Base-by-base conservation (phyloP, 148 eudicot species). In the Heliamphora exappendiculata region DNA sequence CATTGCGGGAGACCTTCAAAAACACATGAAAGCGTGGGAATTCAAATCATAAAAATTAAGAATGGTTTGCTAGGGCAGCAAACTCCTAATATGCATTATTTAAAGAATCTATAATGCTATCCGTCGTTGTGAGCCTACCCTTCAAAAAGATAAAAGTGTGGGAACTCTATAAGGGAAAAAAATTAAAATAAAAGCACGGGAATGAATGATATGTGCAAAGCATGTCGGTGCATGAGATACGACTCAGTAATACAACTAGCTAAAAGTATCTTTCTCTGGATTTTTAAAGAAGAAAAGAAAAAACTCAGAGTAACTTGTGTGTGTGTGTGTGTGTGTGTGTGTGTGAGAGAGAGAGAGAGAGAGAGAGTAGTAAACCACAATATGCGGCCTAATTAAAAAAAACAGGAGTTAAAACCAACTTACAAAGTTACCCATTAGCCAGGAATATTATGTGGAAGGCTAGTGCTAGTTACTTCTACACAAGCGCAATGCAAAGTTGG, bases 81-180 rank as follows among this genome's bases (percentile, higher is more conserved):
- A 85, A 81, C 0, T 92, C 92, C 50, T 73, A 78, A 68, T 84
- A 82, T 6, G 81, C 84, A 47, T 60, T 80, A n/a, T 76, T 78
- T 53, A 83, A 75, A 26, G 86, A 65, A 26, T 87, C 82, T 7
- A 83, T 85, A 55, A 74, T 79, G 75, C 33, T 81, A 73, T 83
- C 87, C 90, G 84, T 87, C n/a, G 9, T 6, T 20, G 33, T 0
- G 58, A 60, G 12, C 22, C 29, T 49, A 60, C 50, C 49, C 75
- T 69, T 78, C 70, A 72, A 37, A 76, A 19, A 55, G 19, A 33
- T 26, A 17, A 28, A 76, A 57, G 71, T 39, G 51, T 41, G 34
- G 72, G 13, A 45, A 68, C 36, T 13, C 72, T 28, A 68, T 68
- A 26, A 26, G 34, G 5, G 7, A 55, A 55, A 55, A n/a, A n/a